phyloP scores from a whole-genome alignment of 768 basidiomycete species.

The Tricholomella constricta region DNA sequence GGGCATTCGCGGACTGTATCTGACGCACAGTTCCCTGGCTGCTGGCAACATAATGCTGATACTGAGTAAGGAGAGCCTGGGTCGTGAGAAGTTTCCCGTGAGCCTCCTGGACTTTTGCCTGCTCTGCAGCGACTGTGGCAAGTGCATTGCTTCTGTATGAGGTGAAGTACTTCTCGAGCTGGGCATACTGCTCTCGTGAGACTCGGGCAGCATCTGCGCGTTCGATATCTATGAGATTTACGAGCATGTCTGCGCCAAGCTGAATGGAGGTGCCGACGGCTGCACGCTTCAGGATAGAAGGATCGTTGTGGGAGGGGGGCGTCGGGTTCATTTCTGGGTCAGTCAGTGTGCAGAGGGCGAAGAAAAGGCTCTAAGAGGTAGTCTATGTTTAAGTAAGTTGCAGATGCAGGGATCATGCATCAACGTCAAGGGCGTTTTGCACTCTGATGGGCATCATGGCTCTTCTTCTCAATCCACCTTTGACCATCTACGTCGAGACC shows the following conservation, averaged over 20 bases:
- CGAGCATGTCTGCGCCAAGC: conserved; percentile 19
- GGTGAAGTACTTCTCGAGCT: conserved; percentile 12
- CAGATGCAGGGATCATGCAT: too few relatives aligned
- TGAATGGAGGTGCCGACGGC: conserved; percentile 21
- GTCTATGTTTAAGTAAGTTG: too few relatives aligned
- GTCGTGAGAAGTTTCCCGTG: conserved; percentile 1
- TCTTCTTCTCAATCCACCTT: not conserved
- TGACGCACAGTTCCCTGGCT: not conserved
- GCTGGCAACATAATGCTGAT: conserved; percentile 2
- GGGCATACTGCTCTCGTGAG: conserved; percentile 8
- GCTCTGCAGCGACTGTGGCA: conserved; percentile 8
- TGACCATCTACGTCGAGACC: not conserved
- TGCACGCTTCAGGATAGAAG: not conserved
- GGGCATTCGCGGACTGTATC: not conserved
- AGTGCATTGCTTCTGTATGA: conserved; percentile 7
- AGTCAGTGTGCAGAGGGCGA: not conserved
- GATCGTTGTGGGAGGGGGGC: not conserved
- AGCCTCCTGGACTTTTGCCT: conserved; percentile 1
- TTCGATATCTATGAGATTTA: conserved; percentile 24
- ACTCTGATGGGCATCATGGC: not conserved
- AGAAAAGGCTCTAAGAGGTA: not conserved
- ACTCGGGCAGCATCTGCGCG: conserved; percentile 15
- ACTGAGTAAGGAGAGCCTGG: conserved; percentile 12
- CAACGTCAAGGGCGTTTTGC: not conserved
- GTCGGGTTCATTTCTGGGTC: not conserved